Evolutionary conservation across 306 rosid species (phyloP), one percentile per base, ranked within the genome.

Genomic region (Lathyrus aphaca): DNA sequence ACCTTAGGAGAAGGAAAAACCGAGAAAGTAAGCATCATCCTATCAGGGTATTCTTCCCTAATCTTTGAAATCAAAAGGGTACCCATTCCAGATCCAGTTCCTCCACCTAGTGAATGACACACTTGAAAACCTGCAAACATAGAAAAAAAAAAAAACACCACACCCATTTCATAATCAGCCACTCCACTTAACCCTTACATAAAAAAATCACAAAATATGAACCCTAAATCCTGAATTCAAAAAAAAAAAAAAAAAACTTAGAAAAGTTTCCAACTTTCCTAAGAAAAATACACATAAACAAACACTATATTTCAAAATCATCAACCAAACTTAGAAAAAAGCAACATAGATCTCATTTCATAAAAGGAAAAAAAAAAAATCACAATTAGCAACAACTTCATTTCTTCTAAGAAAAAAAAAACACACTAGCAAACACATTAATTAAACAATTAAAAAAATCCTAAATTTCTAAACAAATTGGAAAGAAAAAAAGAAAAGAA

Each of bases 21-120:
- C 0, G 67, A 61, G 49, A 61, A 61, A 61, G 67, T 61, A 17
- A 61, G 48, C 67, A 61, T 61, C 67, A 61, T 61, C 49, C 67
- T 61, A 10, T 61, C 67, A 1, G 67, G 67, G 32, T 61, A 61
- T 3, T 61, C 67, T 38, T 61, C 67, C 67, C 67, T 61, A 4
- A 61, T 61, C 67, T 61, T 61, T 16, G 67, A 61, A 61, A 61
- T 61, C 17, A 61, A 12, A 10, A 61, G 67, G 17, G 67, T 61
- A 17, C 67, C 67, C 67, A 61, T 61, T 18, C 67, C 67, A 61
- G 67, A 61, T 11, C 67, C 67, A 61, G 67, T 61, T 38, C 67
- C 67, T 61, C 67, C 67, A 16, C 67, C 67, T 1, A 61, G n/a
- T 18, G 67, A 61, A 35, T 61, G 67, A n/a, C 67, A 61, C 13